A percentile compares a stretch with the other conserved stretches of the same genome.
These are phyloP conservation scores for Didymella exigua DNA, from an alignment of 2,329 filamentous ascomycete species.

Conservation along the genomic window DNA sequence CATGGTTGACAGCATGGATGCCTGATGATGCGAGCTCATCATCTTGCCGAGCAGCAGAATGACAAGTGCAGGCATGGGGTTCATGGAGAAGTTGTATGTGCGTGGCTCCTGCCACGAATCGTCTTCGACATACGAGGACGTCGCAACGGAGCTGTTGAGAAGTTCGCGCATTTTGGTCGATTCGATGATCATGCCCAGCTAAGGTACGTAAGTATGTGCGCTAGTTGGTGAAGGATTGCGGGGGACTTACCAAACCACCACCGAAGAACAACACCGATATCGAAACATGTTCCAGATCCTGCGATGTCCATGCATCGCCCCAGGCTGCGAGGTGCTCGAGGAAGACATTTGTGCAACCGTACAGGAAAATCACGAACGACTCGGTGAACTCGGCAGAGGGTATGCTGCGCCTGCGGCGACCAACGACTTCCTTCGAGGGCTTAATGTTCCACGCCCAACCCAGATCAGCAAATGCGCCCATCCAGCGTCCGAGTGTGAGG, in stretches of 20 bases:
- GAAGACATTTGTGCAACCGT: conserved; percentile 89
- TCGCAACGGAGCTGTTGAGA: conserved; percentile 60
- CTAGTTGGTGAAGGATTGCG: conserved; percentile 11
- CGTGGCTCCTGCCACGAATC: conserved; percentile 64
- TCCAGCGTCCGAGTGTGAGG: conserved; percentile 85
- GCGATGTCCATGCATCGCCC: conserved; percentile 73
- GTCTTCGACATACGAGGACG: conserved; percentile 37
- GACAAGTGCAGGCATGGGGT: conserved; percentile 85
- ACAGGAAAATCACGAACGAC: conserved; percentile 86
- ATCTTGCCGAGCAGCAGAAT: conserved; percentile 88
- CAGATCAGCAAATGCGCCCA: conserved; percentile 85
- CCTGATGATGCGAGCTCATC: conserved; percentile 93
- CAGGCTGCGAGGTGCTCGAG: conserved; percentile 82
- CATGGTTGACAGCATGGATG: conserved; percentile 84
- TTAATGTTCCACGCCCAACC: conserved; percentile 96
- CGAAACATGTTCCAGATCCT: conserved; percentile 88
- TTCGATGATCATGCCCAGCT: conserved; percentile 83
- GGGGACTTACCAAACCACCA: conserved; percentile 75
- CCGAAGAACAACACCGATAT: conserved; percentile 95
- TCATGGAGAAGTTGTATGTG: conserved; percentile 77
- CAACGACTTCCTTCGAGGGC: conserved; percentile 62
- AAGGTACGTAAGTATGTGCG: conserved; percentile 32
- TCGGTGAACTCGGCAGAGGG: conserved; percentile 89
- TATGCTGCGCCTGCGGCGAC: conserved; percentile 65
- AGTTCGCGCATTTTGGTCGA: conserved; percentile 68